Percentiles rank a stretch among this genome's conserved stretches.
Conservation (phyloP, 75 land plant genomes). For the Adiantum capillusveneris region DNA sequence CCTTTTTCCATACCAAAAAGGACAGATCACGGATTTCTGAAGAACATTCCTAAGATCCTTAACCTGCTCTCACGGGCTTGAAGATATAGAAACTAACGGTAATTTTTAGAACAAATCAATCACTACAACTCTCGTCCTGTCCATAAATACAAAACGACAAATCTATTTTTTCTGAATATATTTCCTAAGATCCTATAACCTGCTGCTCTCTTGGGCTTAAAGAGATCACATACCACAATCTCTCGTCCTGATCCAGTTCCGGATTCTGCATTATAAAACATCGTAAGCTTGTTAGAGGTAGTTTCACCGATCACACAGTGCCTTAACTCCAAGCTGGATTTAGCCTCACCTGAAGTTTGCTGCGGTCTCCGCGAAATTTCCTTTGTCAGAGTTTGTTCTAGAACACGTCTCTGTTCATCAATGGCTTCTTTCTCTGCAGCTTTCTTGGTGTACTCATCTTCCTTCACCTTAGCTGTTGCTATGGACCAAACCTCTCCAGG, state of each 20-base stretch:
- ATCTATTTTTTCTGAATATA: no score
- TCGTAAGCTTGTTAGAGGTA: no score
- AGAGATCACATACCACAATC: constrained; percentile 61
- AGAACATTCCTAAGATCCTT: no score
- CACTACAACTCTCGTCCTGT: no score
- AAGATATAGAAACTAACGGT: no score
- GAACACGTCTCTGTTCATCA: constrained; percentile 45
- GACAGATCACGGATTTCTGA: no score
- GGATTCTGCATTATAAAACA: constrained; percentile 51
- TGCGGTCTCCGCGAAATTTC: constrained; percentile 24
- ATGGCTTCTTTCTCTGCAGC: constrained; percentile 46
- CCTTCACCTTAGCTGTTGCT: constrained; percentile 47
- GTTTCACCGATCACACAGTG: not conserved
- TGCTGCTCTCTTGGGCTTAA: no score
- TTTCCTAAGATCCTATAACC: no score
- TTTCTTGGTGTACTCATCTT: constrained; percentile 41
- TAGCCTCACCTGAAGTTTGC: not conserved
- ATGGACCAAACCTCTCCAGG: constrained; percentile 63
- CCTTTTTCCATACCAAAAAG: no score
- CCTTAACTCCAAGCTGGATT: not conserved
- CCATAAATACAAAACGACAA: no score
- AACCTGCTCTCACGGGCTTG: no score
- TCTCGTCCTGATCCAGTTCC: constrained; percentile 72
- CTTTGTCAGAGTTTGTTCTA: constrained; percentile 46
- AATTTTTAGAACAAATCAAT: no score